phyloP scores from a whole-genome alignment of 2,329 filamentous ascomycete species.

The Scleromitrula shiraiana region DNA sequence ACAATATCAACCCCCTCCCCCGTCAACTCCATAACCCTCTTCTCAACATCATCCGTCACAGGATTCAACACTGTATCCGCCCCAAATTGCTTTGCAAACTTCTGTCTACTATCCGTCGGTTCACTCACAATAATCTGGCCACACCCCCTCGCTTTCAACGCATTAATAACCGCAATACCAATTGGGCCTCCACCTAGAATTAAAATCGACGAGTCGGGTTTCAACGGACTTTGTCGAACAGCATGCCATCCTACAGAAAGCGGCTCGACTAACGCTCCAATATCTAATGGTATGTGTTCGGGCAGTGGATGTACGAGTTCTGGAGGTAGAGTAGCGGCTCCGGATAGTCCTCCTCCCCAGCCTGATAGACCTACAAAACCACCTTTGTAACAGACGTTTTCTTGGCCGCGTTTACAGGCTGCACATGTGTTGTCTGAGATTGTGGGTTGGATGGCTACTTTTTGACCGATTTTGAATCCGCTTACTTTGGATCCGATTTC shows the following conservation, averaged over 20 bases:
- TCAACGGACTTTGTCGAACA: constrained; percentile 41
- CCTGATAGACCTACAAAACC: constrained; percentile 42
- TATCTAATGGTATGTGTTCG: constrained; percentile 41
- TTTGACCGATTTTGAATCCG: constrained; percentile 44
- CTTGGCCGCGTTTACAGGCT: constrained; percentile 43
- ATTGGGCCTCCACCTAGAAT: constrained; percentile 57
- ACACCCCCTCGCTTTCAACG: constrained; percentile 45
- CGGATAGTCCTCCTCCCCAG: constrained; percentile 46
- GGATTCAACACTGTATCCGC: constrained; percentile 48
- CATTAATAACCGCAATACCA: constrained; percentile 50
- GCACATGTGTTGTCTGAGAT: constrained; percentile 49
- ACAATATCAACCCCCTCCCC: constrained; percentile 47
- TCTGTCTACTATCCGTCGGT: constrained; percentile 41
- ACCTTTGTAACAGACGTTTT: constrained; percentile 50
- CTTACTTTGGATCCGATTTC: constrained; percentile 47
- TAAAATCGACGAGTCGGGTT: constrained; percentile 39
- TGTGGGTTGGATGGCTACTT: constrained; percentile 52
- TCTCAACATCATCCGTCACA: constrained; percentile 40
- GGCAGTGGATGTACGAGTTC: constrained; percentile 43
- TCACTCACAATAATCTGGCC: constrained; percentile 51
- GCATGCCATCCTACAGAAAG: constrained; percentile 59
- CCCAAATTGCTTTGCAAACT: constrained; percentile 45
- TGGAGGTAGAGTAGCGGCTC: constrained; percentile 44
- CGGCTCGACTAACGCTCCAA: constrained; percentile 54
- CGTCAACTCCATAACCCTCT: constrained; percentile 39